These are phyloP conservation scores for Stagonosporopsis cucurbitacearum DNA, from an alignment of 2,329 filamentous ascomycete genomes.

Conservation along the genomic window DNA sequence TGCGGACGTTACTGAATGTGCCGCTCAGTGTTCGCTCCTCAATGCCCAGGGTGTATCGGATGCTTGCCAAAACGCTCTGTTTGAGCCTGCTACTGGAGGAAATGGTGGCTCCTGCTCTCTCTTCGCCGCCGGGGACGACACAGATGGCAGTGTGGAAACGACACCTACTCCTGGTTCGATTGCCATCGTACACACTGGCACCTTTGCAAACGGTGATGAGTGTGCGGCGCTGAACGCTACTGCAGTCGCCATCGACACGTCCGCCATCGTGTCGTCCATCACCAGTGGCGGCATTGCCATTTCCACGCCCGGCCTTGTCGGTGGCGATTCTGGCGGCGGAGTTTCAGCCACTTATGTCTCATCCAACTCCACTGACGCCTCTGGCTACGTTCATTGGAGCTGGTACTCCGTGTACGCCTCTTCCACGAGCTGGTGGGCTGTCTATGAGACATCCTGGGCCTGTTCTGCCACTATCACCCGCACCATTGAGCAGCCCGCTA, in stretches of 20 bases:
- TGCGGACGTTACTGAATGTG: slow-evolving; percentile 33
- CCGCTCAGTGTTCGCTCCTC: slow-evolving; percentile 38
- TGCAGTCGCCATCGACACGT: slow-evolving; percentile 23
- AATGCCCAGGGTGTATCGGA: slow-evolving; percentile 32
- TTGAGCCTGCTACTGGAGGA: slow-evolving; percentile 27
- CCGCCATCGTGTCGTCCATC: slow-evolving; percentile 33
- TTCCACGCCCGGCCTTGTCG: slow-evolving; percentile 33
- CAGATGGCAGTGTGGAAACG: slow-evolving; percentile 5
- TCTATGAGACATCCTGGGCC: slow-evolving; percentile 35
- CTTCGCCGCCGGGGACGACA: slow-evolving; percentile 21
- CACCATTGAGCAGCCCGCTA: slow-evolving; percentile 30
- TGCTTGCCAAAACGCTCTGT: slow-evolving; percentile 33
- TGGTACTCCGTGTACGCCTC: slow-evolving; percentile 35
- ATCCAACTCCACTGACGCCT: slow-evolving; percentile 27
- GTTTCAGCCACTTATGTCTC: slow-evolving; percentile 32
- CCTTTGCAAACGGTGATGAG: slow-evolving; percentile 29
- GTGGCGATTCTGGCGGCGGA: slow-evolving; percentile 29
- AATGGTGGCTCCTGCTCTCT: slow-evolving; percentile 29
- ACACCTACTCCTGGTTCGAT: slow-evolving; percentile 25
- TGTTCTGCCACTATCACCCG: slow-evolving; percentile 31
- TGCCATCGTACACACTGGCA: slow-evolving; percentile 29
- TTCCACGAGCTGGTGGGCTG: slow-evolving; percentile 36
- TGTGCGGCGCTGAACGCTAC: slow-evolving; percentile 24
- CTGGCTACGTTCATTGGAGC: slow-evolving; percentile 31
- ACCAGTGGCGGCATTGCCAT: slow-evolving; percentile 25